Evolutionary conservation across 768 basidiomycete species (phyloP).

Genomic region (Chalciporus sphaerocephalus): DNA sequence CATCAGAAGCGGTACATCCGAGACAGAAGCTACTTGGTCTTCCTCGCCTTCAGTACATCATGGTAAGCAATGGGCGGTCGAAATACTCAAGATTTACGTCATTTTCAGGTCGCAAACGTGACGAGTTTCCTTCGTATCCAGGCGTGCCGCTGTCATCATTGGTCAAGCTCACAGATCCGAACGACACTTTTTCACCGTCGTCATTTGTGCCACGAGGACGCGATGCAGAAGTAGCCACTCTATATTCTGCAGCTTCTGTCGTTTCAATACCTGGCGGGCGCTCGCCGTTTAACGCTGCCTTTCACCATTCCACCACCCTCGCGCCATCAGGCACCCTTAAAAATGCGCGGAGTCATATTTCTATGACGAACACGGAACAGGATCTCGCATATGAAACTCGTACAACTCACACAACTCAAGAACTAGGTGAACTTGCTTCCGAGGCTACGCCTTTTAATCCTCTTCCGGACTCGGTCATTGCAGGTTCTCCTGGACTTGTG

Average conservation of each 20-base stretch:
- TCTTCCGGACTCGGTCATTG: constrained; percentile 65
- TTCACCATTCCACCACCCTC: constrained; percentile 27
- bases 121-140: constrained; percentile 38
- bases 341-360: constrained; percentile 17
- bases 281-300: constrained; percentile 35
- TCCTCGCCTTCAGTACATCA: constrained; percentile 7
- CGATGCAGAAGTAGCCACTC: constrained; percentile 78
- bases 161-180: constrained; percentile 63
- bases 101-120: constrained; percentile 18
- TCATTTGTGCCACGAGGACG: constrained; percentile 35
- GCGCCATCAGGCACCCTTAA: constrained; percentile 25
- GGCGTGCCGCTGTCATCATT: constrained; percentile 71
- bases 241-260: constrained; percentile 82
- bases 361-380: constrained; percentile 23
- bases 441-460: constrained; percentile 60
- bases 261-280: constrained; percentile 56
- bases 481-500: constrained; percentile 78
- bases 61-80: constrained; percentile 16
- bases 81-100: constrained; percentile 7
- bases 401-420: constrained; percentile 52
- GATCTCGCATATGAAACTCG: constrained; percentile 38
- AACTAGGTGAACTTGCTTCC: constrained; percentile 73
- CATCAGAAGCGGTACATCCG: constrained; percentile 11
- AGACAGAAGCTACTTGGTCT: constrained; percentile 18
- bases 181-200: constrained; percentile 52